These are phyloP conservation scores for Aspergillus egyptiacus DNA, from an alignment of 495 filamentous ascomycete genomes.

Conservation along the genomic window DNA sequence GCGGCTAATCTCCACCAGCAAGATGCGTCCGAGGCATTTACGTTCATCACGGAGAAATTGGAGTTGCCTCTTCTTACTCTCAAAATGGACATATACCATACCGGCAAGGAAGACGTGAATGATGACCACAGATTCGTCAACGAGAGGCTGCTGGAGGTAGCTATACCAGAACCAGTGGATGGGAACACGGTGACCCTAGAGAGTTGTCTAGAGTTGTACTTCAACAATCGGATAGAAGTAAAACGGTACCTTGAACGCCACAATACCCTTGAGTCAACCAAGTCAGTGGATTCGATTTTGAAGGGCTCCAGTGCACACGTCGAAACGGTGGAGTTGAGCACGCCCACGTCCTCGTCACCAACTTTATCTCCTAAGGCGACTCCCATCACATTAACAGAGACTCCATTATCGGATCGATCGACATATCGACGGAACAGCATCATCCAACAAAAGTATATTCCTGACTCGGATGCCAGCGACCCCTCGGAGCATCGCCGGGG, in stretches of 20 bases:
- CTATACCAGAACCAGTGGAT: conserved; percentile 56
- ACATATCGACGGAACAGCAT: conserved; percentile 52
- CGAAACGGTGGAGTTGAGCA: conserved; percentile 53
- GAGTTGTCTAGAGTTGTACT: conserved; percentile 86
- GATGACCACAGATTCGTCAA: conserved; percentile 94
- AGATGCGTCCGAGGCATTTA: conserved; percentile 92
- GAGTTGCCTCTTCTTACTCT: conserved; percentile 83
- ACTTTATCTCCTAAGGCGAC: conserved; percentile 29
- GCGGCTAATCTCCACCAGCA: conserved; percentile 73
- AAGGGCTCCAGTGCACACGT: conserved; percentile 50
- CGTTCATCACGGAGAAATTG: conserved; percentile 84
- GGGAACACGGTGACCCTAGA: conserved; percentile 69
- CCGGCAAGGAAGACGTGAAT: conserved; percentile 69
- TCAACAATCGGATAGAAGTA: conserved; percentile 91
- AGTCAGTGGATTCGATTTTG: conserved; percentile 44
- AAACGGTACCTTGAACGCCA: conserved; percentile 66
- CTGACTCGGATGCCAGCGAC: conserved; percentile 32
- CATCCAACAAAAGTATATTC: conserved; percentile 54
- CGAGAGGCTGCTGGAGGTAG: conserved; percentile 86
- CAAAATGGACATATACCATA: conserved; percentile 92
- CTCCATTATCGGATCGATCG: conserved; percentile 18
- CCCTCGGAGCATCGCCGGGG: conserved; percentile 31
- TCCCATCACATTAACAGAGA: conserved; percentile 30
- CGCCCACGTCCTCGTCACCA: conserved; percentile 38
- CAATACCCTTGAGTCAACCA: conserved; percentile 49